Percentiles rank a stretch among this genome's conserved stretches.
phyloP scores from a whole-genome alignment of 352 stramenopile genomes.

The Globisporangium cederbergense region DNA sequence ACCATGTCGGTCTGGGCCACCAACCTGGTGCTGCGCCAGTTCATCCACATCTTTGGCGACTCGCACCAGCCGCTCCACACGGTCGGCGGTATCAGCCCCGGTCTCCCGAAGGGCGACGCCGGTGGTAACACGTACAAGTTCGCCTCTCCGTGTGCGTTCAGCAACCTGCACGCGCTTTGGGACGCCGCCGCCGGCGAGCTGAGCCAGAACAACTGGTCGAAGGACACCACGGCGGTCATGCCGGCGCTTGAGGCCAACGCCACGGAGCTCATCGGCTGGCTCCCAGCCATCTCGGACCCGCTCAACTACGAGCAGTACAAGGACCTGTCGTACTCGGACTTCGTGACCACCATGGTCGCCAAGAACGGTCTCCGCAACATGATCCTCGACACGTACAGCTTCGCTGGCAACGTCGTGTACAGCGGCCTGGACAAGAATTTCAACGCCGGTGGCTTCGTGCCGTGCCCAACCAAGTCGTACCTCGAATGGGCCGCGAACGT shows the following conservation, averaged over 20 bases:
- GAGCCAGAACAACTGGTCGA: slow-evolving; percentile 50
- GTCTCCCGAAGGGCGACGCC: slow-evolving; percentile 45
- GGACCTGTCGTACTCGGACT: slow-evolving; percentile 28
- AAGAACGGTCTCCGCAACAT: slow-evolving; percentile 28
- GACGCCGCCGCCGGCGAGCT: slow-evolving; percentile 52
- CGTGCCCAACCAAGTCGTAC: slow-evolving; percentile 32
- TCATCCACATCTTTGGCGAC: slow-evolving; percentile 72
- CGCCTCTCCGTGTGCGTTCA: slow-evolving; percentile 36
- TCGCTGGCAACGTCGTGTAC: slow-evolving; percentile 39
- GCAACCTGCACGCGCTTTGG: slow-evolving; percentile 68
- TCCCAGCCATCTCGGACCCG: slow-evolving; percentile 28
- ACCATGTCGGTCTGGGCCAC: slow-evolving; percentile 61
- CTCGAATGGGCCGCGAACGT: slow-evolving; percentile 26
- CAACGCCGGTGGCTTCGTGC: slow-evolving; percentile 12
- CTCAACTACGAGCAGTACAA: slow-evolving; percentile 43
- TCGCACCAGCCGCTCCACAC: slow-evolving; percentile 62
- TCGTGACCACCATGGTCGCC: slow-evolving; percentile 28
- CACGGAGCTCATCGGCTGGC: slow-evolving; percentile 37
- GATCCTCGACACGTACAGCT: slow-evolving; percentile 45
- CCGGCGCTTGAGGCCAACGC: slow-evolving; percentile 31
- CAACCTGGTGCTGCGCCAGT: slow-evolving; percentile 59
- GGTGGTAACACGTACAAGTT: slow-evolving; percentile 67
- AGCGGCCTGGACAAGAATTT: slow-evolving; percentile 29
- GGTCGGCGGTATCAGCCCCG: slow-evolving; percentile 37
- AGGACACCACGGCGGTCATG: slow-evolving; percentile 15